Base-by-base conservation (phyloP, 805 yeast genomes). In the Barnettozyma populi region DNA sequence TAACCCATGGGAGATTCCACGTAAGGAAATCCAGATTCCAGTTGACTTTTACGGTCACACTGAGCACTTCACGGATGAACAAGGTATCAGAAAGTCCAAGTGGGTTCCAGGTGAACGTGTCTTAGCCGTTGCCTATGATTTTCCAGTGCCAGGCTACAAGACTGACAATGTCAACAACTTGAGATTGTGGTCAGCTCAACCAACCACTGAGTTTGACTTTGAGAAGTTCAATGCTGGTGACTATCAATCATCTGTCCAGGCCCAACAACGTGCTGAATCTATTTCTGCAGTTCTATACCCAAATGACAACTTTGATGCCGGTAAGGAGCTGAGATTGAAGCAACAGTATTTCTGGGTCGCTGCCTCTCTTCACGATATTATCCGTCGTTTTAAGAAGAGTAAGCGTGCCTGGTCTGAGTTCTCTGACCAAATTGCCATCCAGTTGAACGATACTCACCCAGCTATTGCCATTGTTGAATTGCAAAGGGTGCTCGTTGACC, bases 291-390 rank as follows among this genome's bases (percentile, higher is more conserved):
- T 90, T 16, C 72, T 90, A 62, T 90, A 90, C 67, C 97, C 97
- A 54, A 90, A 90, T 68, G 97, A 90, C 66, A 90, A 90, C 67
- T 90, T 90, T 65, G 85, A 86, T 61, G 78, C 80, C 55, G 97
- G 97, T 59, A 90, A 90, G 68, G 96, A 88, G 65, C 75, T 90
- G 62, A 80, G 97, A 64, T 78, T 90, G 67, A 90, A 90, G 68
- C 97, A 90, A 72, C 97, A 90, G 69, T 90, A 89, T 69, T 90
- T 90, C 70, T 90, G 97, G 97, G 96, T 90, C 45, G 83, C 95
- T 44, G 97, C 97, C 31, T 87, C 96, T 14, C 75, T 90, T 57
- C 89, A 86, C 60, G 97, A 90, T 66, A 90, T 90, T 57, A 80
- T 90, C 38, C 83, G 97, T 64, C 79, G 97, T 61, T 90, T 86